Evolutionary conservation across 75 land plant genomes (phyloP).

Genomic region (Isoetes taiwanensis): DNA sequence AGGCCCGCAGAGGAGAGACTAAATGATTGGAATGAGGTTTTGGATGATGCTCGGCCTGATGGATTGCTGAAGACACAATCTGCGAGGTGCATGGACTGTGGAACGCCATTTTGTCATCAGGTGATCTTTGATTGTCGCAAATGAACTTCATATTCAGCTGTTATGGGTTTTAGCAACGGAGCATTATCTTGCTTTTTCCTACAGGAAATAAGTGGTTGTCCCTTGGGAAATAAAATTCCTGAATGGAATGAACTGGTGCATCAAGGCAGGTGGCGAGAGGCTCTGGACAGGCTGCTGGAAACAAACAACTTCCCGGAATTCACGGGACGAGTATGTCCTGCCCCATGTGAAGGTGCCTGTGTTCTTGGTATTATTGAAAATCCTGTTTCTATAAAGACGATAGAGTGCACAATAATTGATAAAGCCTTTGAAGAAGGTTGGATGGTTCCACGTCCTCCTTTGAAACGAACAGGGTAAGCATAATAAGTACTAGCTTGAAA

Average conservation of each 20-base stretch:
- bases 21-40: conserved; percentile 87
- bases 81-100: conserved; percentile 99
- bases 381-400: conserved; percentile 92
- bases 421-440: conserved; percentile 95
- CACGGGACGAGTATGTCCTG: conserved; percentile 97
- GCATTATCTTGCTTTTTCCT: too few species aligned
- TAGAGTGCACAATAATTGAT: conserved; percentile 93
- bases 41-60: conserved; percentile 45
- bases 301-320: conserved; percentile 99
- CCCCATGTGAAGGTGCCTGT: conserved; percentile 98
- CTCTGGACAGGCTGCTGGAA: conserved; percentile 83
- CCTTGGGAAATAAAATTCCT: conserved; percentile 96
- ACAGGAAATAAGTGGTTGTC: conserved; percentile 95
- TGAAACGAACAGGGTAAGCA: conserved; percentile 72
- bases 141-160: too few species aligned
- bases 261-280: conserved; percentile 94
- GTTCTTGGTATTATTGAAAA: conserved; percentile 96
- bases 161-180: too few species aligned
- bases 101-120: conserved; percentile 98
- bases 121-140: too few species aligned
- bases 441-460: conserved; percentile 96
- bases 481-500: too few species aligned
- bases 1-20: conserved; percentile 52
- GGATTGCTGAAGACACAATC: conserved; percentile 81
- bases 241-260: conserved; percentile 95